Base-by-base conservation (phyloP, 208 protist genomes). In the Sergeia podlipaevii region DNA sequence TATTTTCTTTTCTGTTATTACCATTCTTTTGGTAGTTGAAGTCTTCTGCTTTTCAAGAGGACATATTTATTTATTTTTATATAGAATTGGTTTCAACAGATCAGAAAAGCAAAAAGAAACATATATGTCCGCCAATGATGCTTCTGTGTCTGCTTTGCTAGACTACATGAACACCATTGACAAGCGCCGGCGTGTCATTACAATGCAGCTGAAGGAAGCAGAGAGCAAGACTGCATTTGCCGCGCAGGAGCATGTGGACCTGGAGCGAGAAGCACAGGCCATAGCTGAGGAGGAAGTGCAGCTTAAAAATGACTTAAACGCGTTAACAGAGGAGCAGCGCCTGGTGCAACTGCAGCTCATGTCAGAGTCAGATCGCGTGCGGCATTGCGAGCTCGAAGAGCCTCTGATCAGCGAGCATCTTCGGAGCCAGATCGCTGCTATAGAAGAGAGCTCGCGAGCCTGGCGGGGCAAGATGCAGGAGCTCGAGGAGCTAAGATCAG, bases 161-260 rank as follows among this genome's bases (percentile, higher is more conserved):
- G 77, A 87, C 18, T 77, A 77, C 36, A 77, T 92, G 42, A 81
- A 82, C 26, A 70, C 76, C 13, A 70, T 91, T n/a, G 84, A 95
- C 39, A 83, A 71, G 42, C 72, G 80, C 45, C 81, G 84, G 0
- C 72, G 85, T 13, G 36, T 95, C 36, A 60, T 89, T 15, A 60
- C 65, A 24, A 87, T 91, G 69, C 66, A 59, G 7, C 69, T 79
- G 42, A 88, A 89, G 47, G 81, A 92, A 60, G 54, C 77, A 10
- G 81, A 95, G 51, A 70, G 73, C 17, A 70, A 71, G 37, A 59
- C 89, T 1, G 43, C 65, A 1, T 73, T 84, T 48, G 71, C 68
- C 4, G 73, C 65, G 3, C 37, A 87, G 27, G 71, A 89, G 38
- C 53, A 80, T 8, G 62, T 65, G 23, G 61, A 81, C 1, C 58